Conservation (phyloP, 305 asterid species). For the Ajuga reptans region DNA sequence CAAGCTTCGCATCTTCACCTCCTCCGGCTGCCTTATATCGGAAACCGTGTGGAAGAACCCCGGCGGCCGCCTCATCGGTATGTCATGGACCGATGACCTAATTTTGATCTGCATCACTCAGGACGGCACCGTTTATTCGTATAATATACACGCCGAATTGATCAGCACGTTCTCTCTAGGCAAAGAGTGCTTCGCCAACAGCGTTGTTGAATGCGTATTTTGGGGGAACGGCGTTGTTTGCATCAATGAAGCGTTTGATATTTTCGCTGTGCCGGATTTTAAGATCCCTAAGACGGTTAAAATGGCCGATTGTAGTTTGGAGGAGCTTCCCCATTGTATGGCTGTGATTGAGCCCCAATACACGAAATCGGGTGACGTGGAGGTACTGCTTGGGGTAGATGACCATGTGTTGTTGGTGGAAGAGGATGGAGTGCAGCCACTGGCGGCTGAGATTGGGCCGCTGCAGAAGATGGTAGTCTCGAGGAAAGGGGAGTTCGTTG, state of each 20-base stretch:
- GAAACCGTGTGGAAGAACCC: slow-evolving; percentile 89
- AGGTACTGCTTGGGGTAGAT: slow-evolving; percentile 70
- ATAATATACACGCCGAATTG: slow-evolving; percentile 57
- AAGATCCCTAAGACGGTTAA: slow-evolving; percentile 50
- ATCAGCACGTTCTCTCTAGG: slow-evolving; percentile 57
- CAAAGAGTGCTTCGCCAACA: slow-evolving; percentile 54
- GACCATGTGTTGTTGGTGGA: slow-evolving; percentile 77
- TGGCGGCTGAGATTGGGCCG: slow-evolving; percentile 69
- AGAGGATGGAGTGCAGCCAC: slow-evolving; percentile 78
- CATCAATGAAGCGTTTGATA: slow-evolving; percentile 65
- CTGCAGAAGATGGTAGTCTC: slow-evolving; percentile 89
- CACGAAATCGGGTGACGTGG: slow-evolving; percentile 91
- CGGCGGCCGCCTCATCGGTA: slow-evolving; percentile 80
- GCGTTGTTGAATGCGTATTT: slow-evolving; percentile 78
- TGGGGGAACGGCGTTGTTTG: slow-evolving; percentile 93
- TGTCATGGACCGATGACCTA: slow-evolving; percentile 86
- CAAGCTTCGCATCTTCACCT: slow-evolving; percentile 81
- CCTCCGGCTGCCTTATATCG: slow-evolving; percentile 64
- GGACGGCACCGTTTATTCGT: slow-evolving; percentile 74
- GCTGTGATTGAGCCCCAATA: slow-evolving; percentile 95
- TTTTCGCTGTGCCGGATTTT: slow-evolving; percentile 71
- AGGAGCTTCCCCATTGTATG: slow-evolving; percentile 79
- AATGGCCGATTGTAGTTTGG: slow-evolving; percentile 69
- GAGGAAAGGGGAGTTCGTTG: slow-evolving; percentile 73
- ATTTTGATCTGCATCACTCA: slow-evolving; percentile 70